Conservation (phyloP, 2,329 filamentous ascomycete genomes). For the Ceratocystis destructans region DNA sequence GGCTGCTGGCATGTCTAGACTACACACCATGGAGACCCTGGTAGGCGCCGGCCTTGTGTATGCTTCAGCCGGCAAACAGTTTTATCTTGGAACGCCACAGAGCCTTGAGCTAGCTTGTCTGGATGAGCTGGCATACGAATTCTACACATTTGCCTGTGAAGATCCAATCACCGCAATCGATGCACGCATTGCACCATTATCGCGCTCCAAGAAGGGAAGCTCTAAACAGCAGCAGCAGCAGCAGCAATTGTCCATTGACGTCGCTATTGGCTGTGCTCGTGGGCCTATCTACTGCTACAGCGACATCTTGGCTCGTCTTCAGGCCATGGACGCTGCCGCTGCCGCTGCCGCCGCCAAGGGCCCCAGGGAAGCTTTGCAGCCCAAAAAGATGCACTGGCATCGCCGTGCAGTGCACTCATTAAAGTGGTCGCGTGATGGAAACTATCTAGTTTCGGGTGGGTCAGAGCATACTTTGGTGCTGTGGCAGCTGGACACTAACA, state of each 20-base stretch:
- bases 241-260: constrained; percentile 38
- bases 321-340: constrained; percentile 27
- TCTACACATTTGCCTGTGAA: constrained; percentile 44
- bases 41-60: constrained; percentile 13
- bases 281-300: constrained; percentile 74
- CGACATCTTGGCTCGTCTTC: constrained; percentile 51
- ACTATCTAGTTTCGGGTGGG: constrained; percentile 89
- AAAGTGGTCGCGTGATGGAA: constrained; percentile 91
- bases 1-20: constrained; percentile 6
- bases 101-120: constrained; percentile 21
- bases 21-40: constrained; percentile 15
- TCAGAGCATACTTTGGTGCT: constrained; percentile 77
- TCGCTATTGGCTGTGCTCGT: constrained; percentile 62
- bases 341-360: constrained; percentile 21
- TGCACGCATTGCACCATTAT: constrained; percentile 31
- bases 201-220: constrained; percentile 20
- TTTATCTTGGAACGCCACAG: constrained; percentile 27
- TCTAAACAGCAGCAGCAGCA: constrained; percentile 11
- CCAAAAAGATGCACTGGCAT: constrained; percentile 79
- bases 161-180: constrained; percentile 57
- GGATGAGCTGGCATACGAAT: constrained; percentile 24
- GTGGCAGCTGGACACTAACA: constrained; percentile 84
- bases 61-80: constrained; percentile 26
- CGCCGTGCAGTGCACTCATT: constrained; percentile 66
- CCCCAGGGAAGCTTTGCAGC: constrained; percentile 38